A percentile compares a stretch with the other conserved stretches of the same genome.
Conservation (phyloP, 805 yeast genomes). For the Candida nanaspora region DNA sequence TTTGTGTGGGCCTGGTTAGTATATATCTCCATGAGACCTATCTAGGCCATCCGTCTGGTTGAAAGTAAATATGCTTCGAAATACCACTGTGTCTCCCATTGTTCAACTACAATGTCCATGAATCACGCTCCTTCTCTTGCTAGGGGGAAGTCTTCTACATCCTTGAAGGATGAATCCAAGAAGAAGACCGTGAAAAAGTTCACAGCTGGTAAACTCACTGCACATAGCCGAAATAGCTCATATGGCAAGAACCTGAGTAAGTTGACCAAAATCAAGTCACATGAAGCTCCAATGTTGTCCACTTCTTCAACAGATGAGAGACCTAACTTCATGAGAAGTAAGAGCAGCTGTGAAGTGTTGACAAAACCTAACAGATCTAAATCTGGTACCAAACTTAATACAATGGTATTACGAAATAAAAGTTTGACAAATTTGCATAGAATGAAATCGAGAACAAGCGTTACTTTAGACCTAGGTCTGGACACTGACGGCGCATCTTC, state of each 20-base stretch:
- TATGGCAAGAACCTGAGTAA: slow-evolving; percentile 27
- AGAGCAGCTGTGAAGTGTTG: slow-evolving; percentile 19
- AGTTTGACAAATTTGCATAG: slow-evolving; percentile 22
- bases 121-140: slow-evolving; percentile 5
- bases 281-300: slow-evolving; percentile 12
- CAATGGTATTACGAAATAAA: slow-evolving; percentile 10
- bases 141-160: slow-evolving; percentile 20
- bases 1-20: no score
- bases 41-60: no score
- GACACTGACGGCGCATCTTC: slow-evolving; percentile 16
- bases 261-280: slow-evolving; percentile 23
- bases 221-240: slow-evolving; percentile 24
- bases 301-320: slow-evolving; percentile 10
- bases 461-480: slow-evolving; percentile 14
- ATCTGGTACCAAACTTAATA: slow-evolving; percentile 9
- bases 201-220: slow-evolving; percentile 24
- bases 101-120: slow-evolving; percentile 12
- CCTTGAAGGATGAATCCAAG: slow-evolving; percentile 20
- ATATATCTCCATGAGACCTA: no score
- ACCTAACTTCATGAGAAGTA: slow-evolving; percentile 17
- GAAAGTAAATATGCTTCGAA: no score
- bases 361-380: slow-evolving; percentile 4
- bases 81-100: no score
- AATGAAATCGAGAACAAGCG: slow-evolving; percentile 11
- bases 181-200: slow-evolving; percentile 25